Evolutionary conservation across 2,329 filamentous ascomycete genomes (phyloP).

Genomic region (Colletotrichum paranaense): DNA sequence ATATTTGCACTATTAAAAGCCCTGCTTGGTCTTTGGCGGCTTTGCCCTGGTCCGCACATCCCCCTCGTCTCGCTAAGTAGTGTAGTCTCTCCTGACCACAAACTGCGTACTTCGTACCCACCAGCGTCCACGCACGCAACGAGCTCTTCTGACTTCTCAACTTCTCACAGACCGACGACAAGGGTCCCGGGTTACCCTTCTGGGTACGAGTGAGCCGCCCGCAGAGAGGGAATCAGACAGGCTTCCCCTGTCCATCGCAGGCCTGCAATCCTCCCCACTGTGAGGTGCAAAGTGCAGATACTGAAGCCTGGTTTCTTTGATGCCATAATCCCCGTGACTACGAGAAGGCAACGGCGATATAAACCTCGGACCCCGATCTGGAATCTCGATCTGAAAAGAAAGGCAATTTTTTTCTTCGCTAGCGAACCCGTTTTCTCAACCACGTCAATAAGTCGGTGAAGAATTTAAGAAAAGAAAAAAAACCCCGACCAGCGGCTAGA

Average conservation of each 20-base stretch:
- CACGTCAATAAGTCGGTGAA: conserved; percentile 35
- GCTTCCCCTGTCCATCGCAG: conserved; percentile 25
- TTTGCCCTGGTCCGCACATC: conserved; percentile 16
- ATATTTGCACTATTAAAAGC: conserved; percentile 32
- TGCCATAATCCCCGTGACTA: conserved; percentile 9
- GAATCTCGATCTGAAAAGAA: conserved; percentile 27
- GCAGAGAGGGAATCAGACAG: conserved; percentile 8
- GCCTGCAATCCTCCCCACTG: conserved; percentile 6
- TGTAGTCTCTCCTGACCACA: conserved; percentile 5
- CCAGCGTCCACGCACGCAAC: background rate
- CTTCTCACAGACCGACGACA: conserved; percentile 16
- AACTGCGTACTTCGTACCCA: too few species aligned
- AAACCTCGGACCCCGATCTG: conserved; percentile 27
- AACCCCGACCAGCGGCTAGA: background rate
- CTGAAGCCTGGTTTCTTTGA: background rate
- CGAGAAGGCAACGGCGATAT: conserved; percentile 10
- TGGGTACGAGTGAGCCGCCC: background rate
- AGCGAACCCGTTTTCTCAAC: conserved; percentile 18
- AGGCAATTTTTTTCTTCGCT: background rate
- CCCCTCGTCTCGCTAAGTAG: conserved; percentile 12
- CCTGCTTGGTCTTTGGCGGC: conserved; percentile 18
- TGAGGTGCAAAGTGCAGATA: background rate
- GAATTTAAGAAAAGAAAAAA: background rate
- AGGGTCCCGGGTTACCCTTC: conserved; percentile 24
- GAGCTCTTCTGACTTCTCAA: background rate